These are phyloP conservation scores for Filobasidium wieringae DNA, from an alignment of 768 basidiomycete genomes.

Conservation along the genomic window DNA sequence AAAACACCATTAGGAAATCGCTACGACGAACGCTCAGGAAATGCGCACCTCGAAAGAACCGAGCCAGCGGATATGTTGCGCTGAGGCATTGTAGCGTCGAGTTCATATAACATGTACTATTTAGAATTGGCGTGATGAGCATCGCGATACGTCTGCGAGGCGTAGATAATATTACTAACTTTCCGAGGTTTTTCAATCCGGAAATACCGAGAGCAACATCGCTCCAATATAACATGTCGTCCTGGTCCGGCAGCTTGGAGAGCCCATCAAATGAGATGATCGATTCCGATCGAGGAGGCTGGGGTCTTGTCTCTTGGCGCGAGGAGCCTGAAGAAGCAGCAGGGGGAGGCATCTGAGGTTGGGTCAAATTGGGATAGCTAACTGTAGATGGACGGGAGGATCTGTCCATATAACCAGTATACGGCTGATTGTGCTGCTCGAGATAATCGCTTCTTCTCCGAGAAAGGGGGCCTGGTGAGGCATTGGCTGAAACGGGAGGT, in stretches of 20 bases:
- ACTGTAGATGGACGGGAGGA: conserved; percentile 44
- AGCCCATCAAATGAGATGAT: conserved; percentile 31
- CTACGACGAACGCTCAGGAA: not conserved
- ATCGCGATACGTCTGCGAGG: not conserved
- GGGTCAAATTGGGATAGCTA: conserved; percentile 55
- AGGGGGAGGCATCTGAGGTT: conserved; percentile 66
- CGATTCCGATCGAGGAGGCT: conserved; percentile 23
- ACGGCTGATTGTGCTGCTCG: conserved; percentile 54
- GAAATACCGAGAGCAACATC: conserved; percentile 66
- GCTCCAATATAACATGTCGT: conserved; percentile 72
- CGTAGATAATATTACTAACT: conserved; percentile 25
- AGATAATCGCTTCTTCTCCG: conserved; percentile 65
- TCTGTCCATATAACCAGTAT: conserved; percentile 29
- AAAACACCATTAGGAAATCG: not conserved
- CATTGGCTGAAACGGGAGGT: conserved; percentile 71
- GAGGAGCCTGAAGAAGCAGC: conserved; percentile 60
- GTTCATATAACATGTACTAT: conserved; percentile 99
- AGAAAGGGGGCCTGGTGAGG: conserved; percentile 52
- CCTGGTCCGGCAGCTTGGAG: conserved; percentile 61
- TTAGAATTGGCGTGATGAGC: conserved; percentile 29
- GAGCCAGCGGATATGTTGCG: conserved; percentile 83
- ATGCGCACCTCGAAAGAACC: conserved; percentile 72
- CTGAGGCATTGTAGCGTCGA: conserved; percentile 92
- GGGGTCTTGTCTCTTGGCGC: conserved; percentile 58
- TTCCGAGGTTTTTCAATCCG: conserved; percentile 74